Evolutionary conservation across 2,329 filamentous ascomycete genomes (phyloP).

Genomic region (Arachnomyces sp.): DNA sequence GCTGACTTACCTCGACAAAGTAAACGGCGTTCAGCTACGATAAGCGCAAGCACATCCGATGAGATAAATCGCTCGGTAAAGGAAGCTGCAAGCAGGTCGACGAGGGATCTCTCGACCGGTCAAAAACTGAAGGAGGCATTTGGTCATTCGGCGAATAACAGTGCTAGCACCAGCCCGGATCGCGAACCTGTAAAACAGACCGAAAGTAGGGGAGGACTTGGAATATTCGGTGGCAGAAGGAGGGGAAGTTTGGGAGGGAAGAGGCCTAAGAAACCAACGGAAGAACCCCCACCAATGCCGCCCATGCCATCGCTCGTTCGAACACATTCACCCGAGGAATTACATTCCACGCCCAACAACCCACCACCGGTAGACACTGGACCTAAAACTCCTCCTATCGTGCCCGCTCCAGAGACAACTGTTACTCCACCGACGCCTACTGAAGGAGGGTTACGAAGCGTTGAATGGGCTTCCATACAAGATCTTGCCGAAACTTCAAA

Average conservation of each 20-base stretch:
- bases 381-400: constrained; percentile 19
- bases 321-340: constrained; percentile 11
- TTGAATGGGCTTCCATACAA: constrained; percentile 21
- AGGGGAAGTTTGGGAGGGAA: constrained; percentile 28
- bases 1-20: too few relatives aligned
- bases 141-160: constrained; percentile 45
- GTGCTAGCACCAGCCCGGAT: constrained; percentile 41
- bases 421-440: constrained; percentile 58
- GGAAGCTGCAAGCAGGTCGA: not conserved
- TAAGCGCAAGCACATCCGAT: constrained; percentile 1
- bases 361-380: constrained; percentile 6
- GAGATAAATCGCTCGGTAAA: not conserved
- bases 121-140: constrained; percentile 67
- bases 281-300: constrained; percentile 27
- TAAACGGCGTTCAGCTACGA: not conserved
- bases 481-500: constrained; percentile 33
- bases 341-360: constrained; percentile 8
- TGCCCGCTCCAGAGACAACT: constrained; percentile 44
- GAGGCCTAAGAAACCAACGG: constrained; percentile 20
- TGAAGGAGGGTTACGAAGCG: constrained; percentile 32
- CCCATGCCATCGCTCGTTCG: constrained; percentile 25
- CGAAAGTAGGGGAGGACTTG: constrained; percentile 32
- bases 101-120: constrained; percentile 49
- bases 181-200: constrained; percentile 34
- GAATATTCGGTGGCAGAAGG: constrained; percentile 32